Evolutionary conservation across 1,139 yeast genomes (phyloP), one percentile per base, ranked within the genome.

Genomic region (Candida freyschussii): DNA sequence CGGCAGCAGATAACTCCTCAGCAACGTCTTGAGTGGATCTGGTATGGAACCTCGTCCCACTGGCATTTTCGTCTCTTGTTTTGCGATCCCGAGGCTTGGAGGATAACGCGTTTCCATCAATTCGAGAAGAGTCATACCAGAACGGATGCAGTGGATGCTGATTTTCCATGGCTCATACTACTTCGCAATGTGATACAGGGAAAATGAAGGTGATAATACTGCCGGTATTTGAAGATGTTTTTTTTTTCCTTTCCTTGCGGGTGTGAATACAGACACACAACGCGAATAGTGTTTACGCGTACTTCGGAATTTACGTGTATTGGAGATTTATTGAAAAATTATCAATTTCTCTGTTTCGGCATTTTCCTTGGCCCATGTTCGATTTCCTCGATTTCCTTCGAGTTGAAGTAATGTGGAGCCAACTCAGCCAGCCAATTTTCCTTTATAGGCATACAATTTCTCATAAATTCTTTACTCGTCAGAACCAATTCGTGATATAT

Each of bases 381-480:
- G 29, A 46, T 31, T 21, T 44, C 47, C 10, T 48, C 44, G 7
- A 48, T 31, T 25, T 53, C 55, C 19, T 41, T 36, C 3, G 32
- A 16, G 13, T 30, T 43, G 40, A 57, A 73, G 47, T 67, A 76
- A 48, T 80, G 87, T 8, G 82, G 79, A 2, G 84, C 85, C 46
- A 74, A 64, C 43, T 79, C 84, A 5, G 53, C 52, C 24, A 82
- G 52, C 85, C 86, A 78, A 26, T 50, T 49, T 36, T 70, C 76
- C 4, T 75, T 76, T 5, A 91, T 63, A 0, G 81, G 74, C 68
- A 86, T 69, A 52, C 95, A 84, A 45, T 82, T 86, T 36, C 96
- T 63, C 85, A 91, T 84, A 55, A 75, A 91, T 61, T 89, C 97
- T 55, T 80, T 84, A 29, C 85, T 74, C 0, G 98, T 91, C 23